phyloP scores from a whole-genome alignment of 1,284 basidiomycete genomes.

The Abortiporus biennis region DNA sequence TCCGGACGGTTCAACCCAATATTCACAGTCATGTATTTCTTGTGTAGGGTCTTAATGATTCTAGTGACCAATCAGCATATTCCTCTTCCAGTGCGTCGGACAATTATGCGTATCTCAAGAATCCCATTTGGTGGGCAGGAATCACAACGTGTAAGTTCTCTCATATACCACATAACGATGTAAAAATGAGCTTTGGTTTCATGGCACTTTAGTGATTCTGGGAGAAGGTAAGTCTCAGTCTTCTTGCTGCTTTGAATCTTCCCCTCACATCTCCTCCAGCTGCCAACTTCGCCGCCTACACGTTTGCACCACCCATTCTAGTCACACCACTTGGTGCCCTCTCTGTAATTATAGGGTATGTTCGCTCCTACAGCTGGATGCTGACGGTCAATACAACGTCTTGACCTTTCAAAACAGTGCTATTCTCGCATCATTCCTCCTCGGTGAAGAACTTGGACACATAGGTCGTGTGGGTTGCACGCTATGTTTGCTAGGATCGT shows the following conservation, averaged over 20 bases:
- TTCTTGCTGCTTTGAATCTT: neutral
- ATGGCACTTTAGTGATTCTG: conserved; percentile 61
- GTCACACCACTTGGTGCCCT: conserved; percentile 95
- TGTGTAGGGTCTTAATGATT: conserved; percentile 76
- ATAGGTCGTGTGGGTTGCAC: conserved; percentile 92
- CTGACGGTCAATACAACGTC: neutral
- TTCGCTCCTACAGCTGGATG: conserved; percentile 8
- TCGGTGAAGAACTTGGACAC: conserved; percentile 92
- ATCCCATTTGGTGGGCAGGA: conserved; percentile 98
- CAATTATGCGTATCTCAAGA: conserved; percentile 81
- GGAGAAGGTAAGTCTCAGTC: conserved; percentile 80
- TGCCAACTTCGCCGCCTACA: conserved; percentile 98
- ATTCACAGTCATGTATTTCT: neutral
- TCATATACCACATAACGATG: neutral
- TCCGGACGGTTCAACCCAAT: neutral
- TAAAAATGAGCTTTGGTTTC: conserved; percentile 5
- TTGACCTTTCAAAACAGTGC: conserved; percentile 53
- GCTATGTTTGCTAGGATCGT: conserved; percentile 85
- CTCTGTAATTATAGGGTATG: conserved; percentile 95
- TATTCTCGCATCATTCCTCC: conserved; percentile 87
- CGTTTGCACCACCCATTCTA: conserved; percentile 95
- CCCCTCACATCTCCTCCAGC: conserved; percentile 48
- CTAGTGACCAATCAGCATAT: conserved; percentile 51
- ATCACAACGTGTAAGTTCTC: conserved; percentile 81
- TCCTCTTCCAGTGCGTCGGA: conserved; percentile 69